phyloP scores from a whole-genome alignment of 306 rosid species.

The Quercus aquifolioides region DNA sequence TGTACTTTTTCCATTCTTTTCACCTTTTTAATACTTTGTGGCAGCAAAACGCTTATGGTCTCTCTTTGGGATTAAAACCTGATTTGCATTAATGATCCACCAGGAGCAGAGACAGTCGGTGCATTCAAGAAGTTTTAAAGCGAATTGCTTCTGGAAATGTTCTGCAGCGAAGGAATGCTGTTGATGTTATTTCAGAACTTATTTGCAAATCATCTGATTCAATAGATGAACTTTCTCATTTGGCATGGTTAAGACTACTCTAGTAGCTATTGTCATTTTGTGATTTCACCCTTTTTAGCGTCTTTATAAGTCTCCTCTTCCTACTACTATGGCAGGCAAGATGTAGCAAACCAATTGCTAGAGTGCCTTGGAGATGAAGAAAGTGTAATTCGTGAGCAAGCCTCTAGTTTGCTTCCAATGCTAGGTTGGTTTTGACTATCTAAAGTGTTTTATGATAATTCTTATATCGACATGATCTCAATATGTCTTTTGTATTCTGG shows the following conservation, averaged over 20 bases:
- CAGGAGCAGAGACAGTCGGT: slow-evolving; percentile 64
- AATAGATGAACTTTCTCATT: slow-evolving; percentile 31
- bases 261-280: slow-evolving; percentile 1
- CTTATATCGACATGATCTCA: background rate
- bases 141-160: slow-evolving; percentile 56
- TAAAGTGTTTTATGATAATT: background rate
- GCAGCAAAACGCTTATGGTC: background rate
- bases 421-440: slow-evolving; percentile 50
- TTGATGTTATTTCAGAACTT: slow-evolving; percentile 75
- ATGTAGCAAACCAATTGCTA: slow-evolving; percentile 56
- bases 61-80: slow-evolving; percentile 16
- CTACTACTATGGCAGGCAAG: slow-evolving; percentile 53
- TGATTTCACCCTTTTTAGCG: background rate
- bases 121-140: slow-evolving; percentile 68
- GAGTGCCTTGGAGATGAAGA: slow-evolving; percentile 82
- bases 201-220: slow-evolving; percentile 46
- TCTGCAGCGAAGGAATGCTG: slow-evolving; percentile 76
- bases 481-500: background rate
- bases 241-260: slow-evolving; percentile 49
- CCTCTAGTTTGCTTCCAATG: slow-evolving; percentile 60
- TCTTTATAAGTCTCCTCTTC: background rate
- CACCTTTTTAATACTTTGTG: slow-evolving; percentile 6
- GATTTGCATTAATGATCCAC: slow-evolving; percentile 27
- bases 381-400: slow-evolving; percentile 52
- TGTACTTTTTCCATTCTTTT: slow-evolving; percentile 47